phyloP scores from a whole-genome alignment of 73 alveolate species.

The Symbiodinium natans region DNA sequence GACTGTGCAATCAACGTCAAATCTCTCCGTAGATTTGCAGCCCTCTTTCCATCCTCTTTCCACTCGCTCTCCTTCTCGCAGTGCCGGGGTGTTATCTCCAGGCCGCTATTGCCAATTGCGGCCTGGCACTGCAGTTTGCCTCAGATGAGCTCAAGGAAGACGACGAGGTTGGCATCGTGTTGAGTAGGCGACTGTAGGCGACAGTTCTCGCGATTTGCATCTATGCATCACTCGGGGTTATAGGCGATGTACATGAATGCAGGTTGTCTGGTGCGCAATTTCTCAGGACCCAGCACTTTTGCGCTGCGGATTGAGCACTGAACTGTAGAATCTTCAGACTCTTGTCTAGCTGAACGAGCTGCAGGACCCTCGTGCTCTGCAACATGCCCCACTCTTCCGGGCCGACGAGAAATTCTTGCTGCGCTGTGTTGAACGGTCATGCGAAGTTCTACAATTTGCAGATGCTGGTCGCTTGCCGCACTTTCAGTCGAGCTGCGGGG shows the following conservation, averaged over 20 bases:
- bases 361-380: constrained; percentile 42
- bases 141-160: constrained; percentile 15
- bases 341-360: background rate
- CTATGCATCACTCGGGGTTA: background rate
- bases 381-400: constrained; percentile 21
- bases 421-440: constrained; percentile 18
- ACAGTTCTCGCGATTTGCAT: no score
- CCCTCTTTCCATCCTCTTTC: no score
- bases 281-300: constrained; percentile 22
- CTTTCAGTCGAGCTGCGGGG: no score
- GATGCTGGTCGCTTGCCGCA: background rate
- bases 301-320: no score
- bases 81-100: no score
- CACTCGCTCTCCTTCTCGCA: background rate
- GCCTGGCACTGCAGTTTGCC: constrained; percentile 39
- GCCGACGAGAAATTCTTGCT: constrained; percentile 20
- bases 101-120: constrained; percentile 43
- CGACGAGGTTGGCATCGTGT: constrained; percentile 45
- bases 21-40: no score
- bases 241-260: background rate
- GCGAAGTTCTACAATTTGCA: background rate
- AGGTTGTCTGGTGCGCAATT: constrained; percentile 64
- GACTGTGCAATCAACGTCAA: no score
- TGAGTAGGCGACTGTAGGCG: no score
- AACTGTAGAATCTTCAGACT: no score